These are phyloP conservation scores for Fusarium albosuccineum DNA, from an alignment of 2,329 filamentous ascomycete species.

Conservation along the genomic window DNA sequence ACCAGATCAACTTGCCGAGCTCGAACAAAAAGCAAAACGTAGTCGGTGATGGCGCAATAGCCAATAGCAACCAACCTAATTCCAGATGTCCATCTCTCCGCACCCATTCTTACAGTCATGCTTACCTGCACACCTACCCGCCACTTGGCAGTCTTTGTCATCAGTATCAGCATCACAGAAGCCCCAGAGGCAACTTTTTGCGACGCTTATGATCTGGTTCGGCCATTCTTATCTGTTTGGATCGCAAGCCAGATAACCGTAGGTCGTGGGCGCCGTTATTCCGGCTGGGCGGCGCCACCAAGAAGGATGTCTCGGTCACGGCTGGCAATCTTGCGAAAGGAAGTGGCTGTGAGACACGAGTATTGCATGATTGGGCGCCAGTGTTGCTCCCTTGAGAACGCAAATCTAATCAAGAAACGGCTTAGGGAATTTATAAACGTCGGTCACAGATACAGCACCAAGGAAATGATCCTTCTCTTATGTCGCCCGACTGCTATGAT, in stretches of 20 bases:
- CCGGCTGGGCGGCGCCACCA: slow-evolving; percentile 15
- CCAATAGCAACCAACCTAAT: slow-evolving; percentile 45
- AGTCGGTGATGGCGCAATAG: slow-evolving; percentile 49
- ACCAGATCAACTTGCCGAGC: neutral
- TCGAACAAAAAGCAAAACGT: neutral
- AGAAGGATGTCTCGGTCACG: fast-evolving
- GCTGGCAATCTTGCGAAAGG: neutral
- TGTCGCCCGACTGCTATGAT: neutral
- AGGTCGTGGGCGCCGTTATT: slow-evolving; percentile 44
- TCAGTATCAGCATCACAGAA: slow-evolving; percentile 54
- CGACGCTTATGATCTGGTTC: slow-evolving; percentile 53
- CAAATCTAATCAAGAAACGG: too few species aligned
- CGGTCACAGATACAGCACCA: neutral
- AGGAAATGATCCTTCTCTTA: neutral
- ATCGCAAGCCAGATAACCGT: slow-evolving; percentile 52
- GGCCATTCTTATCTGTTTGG: slow-evolving; percentile 47
- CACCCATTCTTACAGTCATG: slow-evolving; percentile 51
- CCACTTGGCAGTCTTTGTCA: slow-evolving; percentile 55
- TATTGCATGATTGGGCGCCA: too few species aligned
- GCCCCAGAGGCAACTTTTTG: slow-evolving; percentile 52
- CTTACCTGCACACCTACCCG: slow-evolving; percentile 52
- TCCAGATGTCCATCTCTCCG: slow-evolving; percentile 38
- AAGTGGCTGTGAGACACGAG: neutral
- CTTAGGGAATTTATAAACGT: too few species aligned
- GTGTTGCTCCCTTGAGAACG: too few species aligned